A percentile compares a stretch with the other conserved stretches of the same genome.
Conservation (phyloP, 306 rosid species). For the Cotoneaster glaucophyllus region DNA sequence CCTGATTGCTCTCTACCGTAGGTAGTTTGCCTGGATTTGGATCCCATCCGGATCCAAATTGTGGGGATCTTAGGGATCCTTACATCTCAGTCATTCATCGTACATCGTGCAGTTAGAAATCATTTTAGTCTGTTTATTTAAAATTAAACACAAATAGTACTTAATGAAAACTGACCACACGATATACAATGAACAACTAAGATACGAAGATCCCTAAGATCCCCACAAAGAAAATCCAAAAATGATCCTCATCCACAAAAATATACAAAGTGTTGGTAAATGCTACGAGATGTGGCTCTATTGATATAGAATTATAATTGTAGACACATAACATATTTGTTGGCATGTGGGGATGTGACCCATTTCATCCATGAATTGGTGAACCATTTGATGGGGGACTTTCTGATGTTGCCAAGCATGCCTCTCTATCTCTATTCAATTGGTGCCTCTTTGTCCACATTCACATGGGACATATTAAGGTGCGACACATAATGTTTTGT, state of each 20-base stretch:
- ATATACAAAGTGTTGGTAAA: not conserved
- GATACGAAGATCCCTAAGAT: no score
- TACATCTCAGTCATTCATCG: no score
- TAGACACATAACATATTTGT: not conserved
- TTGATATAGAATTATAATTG: not conserved
- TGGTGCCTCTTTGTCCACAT: not conserved
- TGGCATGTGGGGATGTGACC: conserved; percentile 12
- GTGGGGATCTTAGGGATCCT: no score
- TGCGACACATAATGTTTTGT: not conserved
- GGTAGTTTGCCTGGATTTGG: no score
- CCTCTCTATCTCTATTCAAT: not conserved
- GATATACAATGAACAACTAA: no score
- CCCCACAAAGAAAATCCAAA: no score
- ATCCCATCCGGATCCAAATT: no score
- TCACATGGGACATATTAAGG: not conserved
- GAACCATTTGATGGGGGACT: conserved; percentile 2
- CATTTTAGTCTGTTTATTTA: no score
- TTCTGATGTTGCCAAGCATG: conserved; percentile 4
- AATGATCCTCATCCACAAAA: no score
- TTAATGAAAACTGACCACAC: accelerated
- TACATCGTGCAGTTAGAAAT: no score
- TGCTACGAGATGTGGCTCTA: not conserved
- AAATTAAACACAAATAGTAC: no score
- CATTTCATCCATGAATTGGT: not conserved
- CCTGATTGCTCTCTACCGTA: no score